Evolutionary conservation across 2,329 filamentous ascomycete species (phyloP).

Genomic region (Lecanicillium sp.): DNA sequence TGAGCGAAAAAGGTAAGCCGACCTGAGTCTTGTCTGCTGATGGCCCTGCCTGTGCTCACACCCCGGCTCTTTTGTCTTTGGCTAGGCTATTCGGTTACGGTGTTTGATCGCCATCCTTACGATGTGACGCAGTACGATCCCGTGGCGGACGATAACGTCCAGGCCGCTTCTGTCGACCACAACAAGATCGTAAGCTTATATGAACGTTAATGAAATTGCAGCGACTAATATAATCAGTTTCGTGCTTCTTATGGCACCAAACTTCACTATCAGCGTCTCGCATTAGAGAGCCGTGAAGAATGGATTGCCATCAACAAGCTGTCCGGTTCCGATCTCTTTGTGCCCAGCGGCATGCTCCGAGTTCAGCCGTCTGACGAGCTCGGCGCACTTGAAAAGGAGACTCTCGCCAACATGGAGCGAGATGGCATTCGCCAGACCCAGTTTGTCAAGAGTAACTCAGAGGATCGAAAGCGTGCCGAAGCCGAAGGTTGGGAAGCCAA

Average conservation of each 20-base stretch:
- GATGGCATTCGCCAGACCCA: constrained; percentile 20
- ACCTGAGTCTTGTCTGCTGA: neutral
- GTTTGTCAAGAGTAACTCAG: constrained; percentile 19
- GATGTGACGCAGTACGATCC: constrained; percentile 20
- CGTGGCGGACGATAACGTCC: constrained; percentile 13
- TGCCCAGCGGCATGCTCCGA: constrained; percentile 22
- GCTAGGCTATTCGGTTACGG: constrained; percentile 15
- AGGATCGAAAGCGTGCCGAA: constrained; percentile 17
- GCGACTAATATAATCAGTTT: too few species aligned
- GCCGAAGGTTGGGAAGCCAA: constrained; percentile 19
- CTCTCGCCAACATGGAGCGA: constrained; percentile 20
- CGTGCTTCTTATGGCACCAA: constrained; percentile 21
- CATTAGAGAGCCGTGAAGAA: constrained; percentile 20
- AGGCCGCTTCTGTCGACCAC: constrained; percentile 22
- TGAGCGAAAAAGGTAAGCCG: constrained; percentile 18
- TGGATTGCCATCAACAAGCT: constrained; percentile 19
- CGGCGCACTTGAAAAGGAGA: constrained; percentile 20
- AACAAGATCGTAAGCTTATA: constrained; percentile 20
- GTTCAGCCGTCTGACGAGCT: constrained; percentile 20
- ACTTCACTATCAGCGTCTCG: constrained; percentile 22
- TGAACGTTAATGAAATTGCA: neutral
- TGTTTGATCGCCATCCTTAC: constrained; percentile 20
- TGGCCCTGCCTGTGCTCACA: neutral
- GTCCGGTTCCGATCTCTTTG: constrained; percentile 15
- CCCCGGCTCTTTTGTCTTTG: neutral